Conservation (phyloP, 805 yeast species). For the Cyberlindnera misumaiensis region DNA sequence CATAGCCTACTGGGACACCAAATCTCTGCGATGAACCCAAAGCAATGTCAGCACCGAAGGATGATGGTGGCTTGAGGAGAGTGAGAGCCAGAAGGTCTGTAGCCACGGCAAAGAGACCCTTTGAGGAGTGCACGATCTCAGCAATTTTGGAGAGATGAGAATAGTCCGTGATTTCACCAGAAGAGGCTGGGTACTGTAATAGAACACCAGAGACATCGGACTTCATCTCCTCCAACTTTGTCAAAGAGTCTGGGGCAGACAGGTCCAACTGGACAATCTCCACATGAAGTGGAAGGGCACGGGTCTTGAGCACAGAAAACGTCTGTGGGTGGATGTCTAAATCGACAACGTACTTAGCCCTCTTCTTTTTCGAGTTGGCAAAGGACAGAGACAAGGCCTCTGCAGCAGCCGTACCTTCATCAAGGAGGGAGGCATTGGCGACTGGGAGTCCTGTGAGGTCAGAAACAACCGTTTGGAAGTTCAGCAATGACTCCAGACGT, state of each 20-base stretch:
- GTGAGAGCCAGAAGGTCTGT: slow-evolving; percentile 89
- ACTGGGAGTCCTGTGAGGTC: slow-evolving; percentile 92
- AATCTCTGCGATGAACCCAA: slow-evolving; percentile 92
- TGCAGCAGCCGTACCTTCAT: slow-evolving; percentile 96
- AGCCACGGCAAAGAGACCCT: slow-evolving; percentile 80
- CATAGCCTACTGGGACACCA: slow-evolving; percentile 97
- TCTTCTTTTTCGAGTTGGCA: slow-evolving; percentile 62
- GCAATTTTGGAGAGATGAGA: slow-evolving; percentile 48
- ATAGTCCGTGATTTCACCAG: slow-evolving; percentile 56
- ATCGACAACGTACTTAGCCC: slow-evolving; percentile 64
- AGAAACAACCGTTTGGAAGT: slow-evolving; percentile 86
- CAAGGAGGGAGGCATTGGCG: slow-evolving; percentile 90
- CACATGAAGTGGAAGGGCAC: slow-evolving; percentile 72
- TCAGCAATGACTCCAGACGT: slow-evolving; percentile 80
- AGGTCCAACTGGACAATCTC: slow-evolving; percentile 55
- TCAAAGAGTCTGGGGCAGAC: slow-evolving; percentile 34
- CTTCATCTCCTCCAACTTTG: slow-evolving; percentile 27
- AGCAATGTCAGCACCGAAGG: slow-evolving; percentile 87
- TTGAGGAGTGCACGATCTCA: slow-evolving; percentile 57
- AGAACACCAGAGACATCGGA: slow-evolving; percentile 66
- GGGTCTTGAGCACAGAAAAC: slow-evolving; percentile 63
- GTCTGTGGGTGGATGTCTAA: slow-evolving; percentile 79
- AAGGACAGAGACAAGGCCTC: slow-evolving; percentile 90
- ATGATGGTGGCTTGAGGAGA: slow-evolving; percentile 73
- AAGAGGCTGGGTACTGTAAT: slow-evolving; percentile 86